Evolutionary conservation across 768 basidiomycete genomes (phyloP).

Genomic region (Leccinum variicolor): DNA sequence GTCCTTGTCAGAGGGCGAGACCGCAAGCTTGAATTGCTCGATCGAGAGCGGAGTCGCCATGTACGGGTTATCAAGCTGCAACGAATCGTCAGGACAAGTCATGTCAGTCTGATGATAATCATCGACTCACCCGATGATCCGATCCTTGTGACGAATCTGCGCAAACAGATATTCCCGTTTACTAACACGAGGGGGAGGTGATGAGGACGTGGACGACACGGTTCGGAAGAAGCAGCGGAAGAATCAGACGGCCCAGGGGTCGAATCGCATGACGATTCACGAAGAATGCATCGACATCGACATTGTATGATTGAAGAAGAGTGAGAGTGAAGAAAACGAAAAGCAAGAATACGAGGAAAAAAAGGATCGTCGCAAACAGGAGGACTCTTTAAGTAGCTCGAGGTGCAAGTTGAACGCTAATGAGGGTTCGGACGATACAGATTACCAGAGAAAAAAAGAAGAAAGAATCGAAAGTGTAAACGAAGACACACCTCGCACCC

Average conservation of each 20-base stretch:
- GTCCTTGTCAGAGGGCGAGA: no score
- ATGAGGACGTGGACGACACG: constrained; percentile 32
- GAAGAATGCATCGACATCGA: constrained; percentile 16
- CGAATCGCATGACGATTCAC: constrained; percentile 10
- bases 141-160: no score
- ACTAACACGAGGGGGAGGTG: constrained; percentile 40
- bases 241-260: constrained; percentile 25
- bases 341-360: not conserved
- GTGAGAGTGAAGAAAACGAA: not conserved
- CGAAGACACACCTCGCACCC: no score
- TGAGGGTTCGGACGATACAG: constrained; percentile 1
- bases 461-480: no score
- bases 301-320: not conserved
- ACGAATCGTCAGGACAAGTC: no score
- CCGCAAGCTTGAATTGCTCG: no score
- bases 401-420: not conserved
- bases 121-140: no score
- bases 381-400: constrained; percentile 20
- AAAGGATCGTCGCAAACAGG: not conserved
- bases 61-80: no score
- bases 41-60: no score
- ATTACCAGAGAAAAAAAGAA: no score
- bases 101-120: no score
- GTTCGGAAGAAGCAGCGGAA: constrained; percentile 35
- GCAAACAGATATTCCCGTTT: constrained; percentile 87